phyloP scores from a whole-genome alignment of 116 monocot genomes.

The Trichopus zeylanicus region DNA sequence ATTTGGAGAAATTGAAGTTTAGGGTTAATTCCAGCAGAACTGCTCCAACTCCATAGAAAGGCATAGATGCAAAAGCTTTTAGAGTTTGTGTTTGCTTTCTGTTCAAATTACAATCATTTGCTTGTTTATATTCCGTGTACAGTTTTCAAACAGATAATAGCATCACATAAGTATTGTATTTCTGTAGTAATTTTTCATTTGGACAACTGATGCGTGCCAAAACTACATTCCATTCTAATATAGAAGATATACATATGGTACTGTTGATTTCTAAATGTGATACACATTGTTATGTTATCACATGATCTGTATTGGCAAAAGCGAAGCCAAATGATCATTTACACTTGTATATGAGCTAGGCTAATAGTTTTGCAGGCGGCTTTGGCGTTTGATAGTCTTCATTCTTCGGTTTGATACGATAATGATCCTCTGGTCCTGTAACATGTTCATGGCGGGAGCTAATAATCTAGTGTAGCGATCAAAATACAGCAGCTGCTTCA shows the following conservation, averaged over 20 bases:
- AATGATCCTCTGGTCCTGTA: constrained; percentile 74
- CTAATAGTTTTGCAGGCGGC: background rate
- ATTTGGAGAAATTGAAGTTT: background rate
- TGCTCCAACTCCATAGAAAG: background rate
- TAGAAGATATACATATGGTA: no score
- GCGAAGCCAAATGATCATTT: background rate
- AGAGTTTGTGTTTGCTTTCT: no score
- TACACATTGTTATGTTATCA: no score
- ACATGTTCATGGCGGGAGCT: constrained; percentile 91
- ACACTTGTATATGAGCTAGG: background rate
- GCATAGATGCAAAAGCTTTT: no score
- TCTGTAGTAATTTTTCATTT: no score
- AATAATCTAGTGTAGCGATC: constrained; percentile 85
- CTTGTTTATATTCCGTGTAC: background rate
- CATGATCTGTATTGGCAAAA: no score
- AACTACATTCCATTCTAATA: no score
- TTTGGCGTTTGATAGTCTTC: constrained; percentile 5
- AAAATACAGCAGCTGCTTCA: constrained; percentile 92
- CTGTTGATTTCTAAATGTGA: no score
- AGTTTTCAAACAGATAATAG: background rate
- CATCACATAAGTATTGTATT: no score
- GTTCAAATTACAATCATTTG: background rate
- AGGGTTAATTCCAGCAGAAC: background rate
- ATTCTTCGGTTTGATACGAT: constrained; percentile 45
- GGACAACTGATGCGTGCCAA: no score